Percentiles rank a stretch among this genome's conserved stretches.
These are phyloP conservation scores for Inonotus hispidus DNA, from an alignment of 1,284 basidiomycete species.

Conservation along the genomic window DNA sequence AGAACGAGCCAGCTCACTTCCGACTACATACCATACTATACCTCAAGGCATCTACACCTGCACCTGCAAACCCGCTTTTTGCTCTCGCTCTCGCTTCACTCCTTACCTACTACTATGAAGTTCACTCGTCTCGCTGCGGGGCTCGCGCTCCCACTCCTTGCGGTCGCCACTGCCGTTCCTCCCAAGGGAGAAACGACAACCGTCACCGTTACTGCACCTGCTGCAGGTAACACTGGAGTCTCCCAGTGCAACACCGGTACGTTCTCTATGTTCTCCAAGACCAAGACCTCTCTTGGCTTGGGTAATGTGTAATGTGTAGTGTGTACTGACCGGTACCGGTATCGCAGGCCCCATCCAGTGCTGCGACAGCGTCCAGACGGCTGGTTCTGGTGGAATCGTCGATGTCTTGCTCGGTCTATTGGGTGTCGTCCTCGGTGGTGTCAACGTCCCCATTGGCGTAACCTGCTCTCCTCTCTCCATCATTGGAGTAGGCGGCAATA, in stretches of 20 bases:
- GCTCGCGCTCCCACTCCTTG: slow-evolving; percentile 15
- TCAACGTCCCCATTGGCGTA: slow-evolving; percentile 28
- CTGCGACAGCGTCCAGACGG: slow-evolving; percentile 27
- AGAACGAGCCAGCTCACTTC: background rate
- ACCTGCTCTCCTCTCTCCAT: slow-evolving; percentile 30
- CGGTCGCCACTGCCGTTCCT: slow-evolving; percentile 12
- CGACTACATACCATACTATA: no score
- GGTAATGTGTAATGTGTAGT: background rate
- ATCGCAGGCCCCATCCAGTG: slow-evolving; percentile 28
- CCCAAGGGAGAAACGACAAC: slow-evolving; percentile 1
- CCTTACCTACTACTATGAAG: slow-evolving; percentile 4
- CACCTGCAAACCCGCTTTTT: no score
- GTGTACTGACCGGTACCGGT: slow-evolving; percentile 24
- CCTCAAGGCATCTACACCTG: background rate
- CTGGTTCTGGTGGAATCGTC: slow-evolving; percentile 19
- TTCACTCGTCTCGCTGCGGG: slow-evolving; percentile 10
- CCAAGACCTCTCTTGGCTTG: no score
- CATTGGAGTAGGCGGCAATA: slow-evolving; percentile 25
- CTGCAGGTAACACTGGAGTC: slow-evolving; percentile 23
- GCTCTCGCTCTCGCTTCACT: background rate
- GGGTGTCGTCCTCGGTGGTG: slow-evolving; percentile 26
- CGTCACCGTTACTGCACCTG: slow-evolving; percentile 25
- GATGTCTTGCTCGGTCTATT: slow-evolving; percentile 27
- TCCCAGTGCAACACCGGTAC: slow-evolving; percentile 11
- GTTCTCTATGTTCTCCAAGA: background rate